These are phyloP conservation scores for Thalassiosira pacifica DNA, from an alignment of 352 stramenopile genomes.

Conservation along the genomic window DNA sequence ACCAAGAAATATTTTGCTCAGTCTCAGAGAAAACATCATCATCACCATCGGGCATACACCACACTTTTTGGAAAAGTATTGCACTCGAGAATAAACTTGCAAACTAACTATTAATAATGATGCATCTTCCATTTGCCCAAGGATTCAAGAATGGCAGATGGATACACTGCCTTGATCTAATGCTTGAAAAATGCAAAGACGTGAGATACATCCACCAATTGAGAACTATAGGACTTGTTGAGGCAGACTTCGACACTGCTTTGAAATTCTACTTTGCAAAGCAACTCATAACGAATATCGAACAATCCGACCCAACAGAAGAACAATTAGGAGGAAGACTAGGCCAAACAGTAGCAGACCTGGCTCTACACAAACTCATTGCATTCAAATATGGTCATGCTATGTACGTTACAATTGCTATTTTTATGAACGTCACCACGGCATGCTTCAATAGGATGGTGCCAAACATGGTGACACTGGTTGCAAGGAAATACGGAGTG, in stretches of 20 bases:
- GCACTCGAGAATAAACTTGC: slow-evolving; percentile 1
- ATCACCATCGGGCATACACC: slow-evolving; percentile 19
- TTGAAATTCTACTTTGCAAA: slow-evolving; percentile 26
- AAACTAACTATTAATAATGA: slow-evolving; percentile 25
- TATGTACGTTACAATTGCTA: background rate
- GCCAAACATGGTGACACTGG: background rate
- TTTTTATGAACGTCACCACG: background rate
- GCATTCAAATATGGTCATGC: slow-evolving; percentile 1
- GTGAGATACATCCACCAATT: slow-evolving; percentile 48
- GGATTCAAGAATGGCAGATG: slow-evolving; percentile 39
- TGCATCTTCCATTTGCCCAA: slow-evolving; percentile 38
- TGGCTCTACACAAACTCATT: background rate
- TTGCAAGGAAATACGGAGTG: slow-evolving; percentile 12
- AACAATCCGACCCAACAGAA: background rate
- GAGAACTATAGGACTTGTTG: slow-evolving; percentile 59
- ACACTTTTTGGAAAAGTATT: slow-evolving; percentile 41
- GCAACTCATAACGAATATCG: slow-evolving; percentile 10
- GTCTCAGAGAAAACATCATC: slow-evolving; percentile 38
- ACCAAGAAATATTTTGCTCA: too few relatives aligned
- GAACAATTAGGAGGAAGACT: background rate
- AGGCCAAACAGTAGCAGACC: background rate
- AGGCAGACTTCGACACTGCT: slow-evolving; percentile 52
- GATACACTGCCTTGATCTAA: slow-evolving; percentile 43
- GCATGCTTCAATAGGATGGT: slow-evolving; percentile 8
- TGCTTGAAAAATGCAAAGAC: slow-evolving; percentile 55